Evolutionary conservation across 2,329 filamentous ascomycete genomes (phyloP).

Genomic region (Davidsoniella australis): DNA sequence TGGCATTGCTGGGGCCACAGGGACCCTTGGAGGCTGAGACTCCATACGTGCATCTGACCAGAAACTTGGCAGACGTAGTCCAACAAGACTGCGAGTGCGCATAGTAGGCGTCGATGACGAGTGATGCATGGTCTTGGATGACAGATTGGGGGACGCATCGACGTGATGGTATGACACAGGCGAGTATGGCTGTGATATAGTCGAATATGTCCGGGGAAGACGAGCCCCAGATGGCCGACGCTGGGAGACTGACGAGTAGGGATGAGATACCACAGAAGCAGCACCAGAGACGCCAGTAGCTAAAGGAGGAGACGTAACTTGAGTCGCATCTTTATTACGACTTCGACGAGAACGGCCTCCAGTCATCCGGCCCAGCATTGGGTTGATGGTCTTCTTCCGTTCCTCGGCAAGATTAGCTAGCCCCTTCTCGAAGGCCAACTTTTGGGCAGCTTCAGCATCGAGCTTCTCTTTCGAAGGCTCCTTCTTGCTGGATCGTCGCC

Average conservation of each 20-base stretch:
- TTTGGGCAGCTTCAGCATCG: constrained; percentile 1
- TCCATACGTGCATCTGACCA: constrained; percentile 3
- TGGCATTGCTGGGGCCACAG: not conserved
- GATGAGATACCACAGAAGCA: not conserved
- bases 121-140: not conserved
- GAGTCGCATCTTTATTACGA: constrained; percentile 3
- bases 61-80: constrained; percentile 11
- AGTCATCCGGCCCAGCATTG: constrained; percentile 11
- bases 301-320: not conserved
- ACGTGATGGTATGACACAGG: not conserved
- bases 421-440: constrained; percentile 11
- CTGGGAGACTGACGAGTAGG: not conserved
- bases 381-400: constrained; percentile 10
- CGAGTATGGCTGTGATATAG: not conserved
- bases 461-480: not conserved
- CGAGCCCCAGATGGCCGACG: not conserved
- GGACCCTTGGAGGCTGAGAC: constrained; percentile 4
- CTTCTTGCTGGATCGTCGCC: not conserved
- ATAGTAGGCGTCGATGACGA: constrained; percentile 16
- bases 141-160: not conserved
- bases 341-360: constrained; percentile 1
- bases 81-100: constrained; percentile 21
- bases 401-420: constrained; percentile 9
- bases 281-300: not conserved
- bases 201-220: constrained; percentile 2